Conservation (phyloP, 108 stramenopile genomes). For the Parietichytrium sp. region DNA sequence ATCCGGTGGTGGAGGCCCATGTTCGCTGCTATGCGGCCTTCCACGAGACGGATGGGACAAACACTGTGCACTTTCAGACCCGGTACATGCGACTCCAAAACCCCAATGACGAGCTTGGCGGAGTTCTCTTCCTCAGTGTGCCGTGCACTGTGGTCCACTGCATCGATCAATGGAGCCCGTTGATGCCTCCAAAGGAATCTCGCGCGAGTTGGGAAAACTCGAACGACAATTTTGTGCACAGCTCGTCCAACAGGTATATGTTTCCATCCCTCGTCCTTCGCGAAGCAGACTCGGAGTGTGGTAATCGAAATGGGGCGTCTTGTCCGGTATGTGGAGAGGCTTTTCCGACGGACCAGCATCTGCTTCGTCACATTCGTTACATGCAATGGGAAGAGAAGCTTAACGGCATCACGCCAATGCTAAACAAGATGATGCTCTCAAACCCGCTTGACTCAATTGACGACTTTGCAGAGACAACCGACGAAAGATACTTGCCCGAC, state of each 20-base stretch:
- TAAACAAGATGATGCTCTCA: too few relatives aligned
- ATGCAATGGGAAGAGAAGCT: slow-evolving; percentile 16
- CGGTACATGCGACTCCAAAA: slow-evolving; percentile 46
- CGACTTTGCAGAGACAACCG: too few relatives aligned
- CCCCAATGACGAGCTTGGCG: slow-evolving; percentile 50
- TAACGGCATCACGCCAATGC: neutral
- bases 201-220: slow-evolving; percentile 2
- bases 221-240: slow-evolving; percentile 25
- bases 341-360: slow-evolving; percentile 26
- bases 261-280: slow-evolving; percentile 28
- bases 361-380: slow-evolving; percentile 29
- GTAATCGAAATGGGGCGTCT: neutral
- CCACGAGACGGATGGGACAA: slow-evolving; percentile 8
- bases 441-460: too few relatives aligned
- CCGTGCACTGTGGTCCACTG: slow-evolving; percentile 47
- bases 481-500: too few relatives aligned
- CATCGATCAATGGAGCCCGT: slow-evolving; percentile 37
- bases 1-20: slow-evolving; percentile 80
- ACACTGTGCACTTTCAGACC: slow-evolving; percentile 27
- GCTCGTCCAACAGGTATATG: neutral
- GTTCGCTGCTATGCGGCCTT: slow-evolving; percentile 71
- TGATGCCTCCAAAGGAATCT: slow-evolving; percentile 43
- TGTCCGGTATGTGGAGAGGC: slow-evolving; percentile 18
- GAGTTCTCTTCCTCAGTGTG: slow-evolving; percentile 40
- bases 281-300: neutral